Conservation (phyloP, 306 rosid genomes). For the Fragaria nilgerrensis region DNA sequence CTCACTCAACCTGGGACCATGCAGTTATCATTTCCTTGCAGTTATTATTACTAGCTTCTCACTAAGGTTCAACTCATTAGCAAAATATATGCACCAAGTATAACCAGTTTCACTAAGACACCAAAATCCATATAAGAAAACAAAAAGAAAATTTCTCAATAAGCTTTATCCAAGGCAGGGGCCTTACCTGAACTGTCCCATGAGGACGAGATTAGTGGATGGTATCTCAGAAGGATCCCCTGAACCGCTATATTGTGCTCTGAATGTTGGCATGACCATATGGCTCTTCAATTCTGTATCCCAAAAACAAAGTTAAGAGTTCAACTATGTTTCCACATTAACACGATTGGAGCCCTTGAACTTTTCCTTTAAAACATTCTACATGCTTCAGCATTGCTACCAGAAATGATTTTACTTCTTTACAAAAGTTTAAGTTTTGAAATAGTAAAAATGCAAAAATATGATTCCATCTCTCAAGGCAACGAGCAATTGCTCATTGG, state of each 20-base stretch:
- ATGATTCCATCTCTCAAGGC: too few species aligned
- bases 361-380: neutral
- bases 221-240: neutral
- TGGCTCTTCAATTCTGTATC: neutral
- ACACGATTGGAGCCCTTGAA: neutral
- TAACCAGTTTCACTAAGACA: neutral
- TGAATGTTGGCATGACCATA: neutral
- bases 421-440: neutral
- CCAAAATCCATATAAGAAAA: neutral
- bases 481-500: neutral
- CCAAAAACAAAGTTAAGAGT: neutral
- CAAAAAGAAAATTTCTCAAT: too few species aligned
- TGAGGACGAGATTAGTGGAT: neutral
- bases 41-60: neutral
- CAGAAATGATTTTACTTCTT: neutral
- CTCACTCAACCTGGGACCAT: neutral
- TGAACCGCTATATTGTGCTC: neutral
- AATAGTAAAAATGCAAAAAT: too few species aligned
- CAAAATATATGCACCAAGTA: neutral
- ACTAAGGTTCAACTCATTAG: neutral
- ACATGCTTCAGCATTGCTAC: neutral
- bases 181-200: neutral
- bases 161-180: neutral
- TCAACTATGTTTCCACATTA: neutral
- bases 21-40: neutral